Evolutionary conservation across 352 stramenopile species (phyloP).

Genomic region (Globisporangium emineosum): DNA sequence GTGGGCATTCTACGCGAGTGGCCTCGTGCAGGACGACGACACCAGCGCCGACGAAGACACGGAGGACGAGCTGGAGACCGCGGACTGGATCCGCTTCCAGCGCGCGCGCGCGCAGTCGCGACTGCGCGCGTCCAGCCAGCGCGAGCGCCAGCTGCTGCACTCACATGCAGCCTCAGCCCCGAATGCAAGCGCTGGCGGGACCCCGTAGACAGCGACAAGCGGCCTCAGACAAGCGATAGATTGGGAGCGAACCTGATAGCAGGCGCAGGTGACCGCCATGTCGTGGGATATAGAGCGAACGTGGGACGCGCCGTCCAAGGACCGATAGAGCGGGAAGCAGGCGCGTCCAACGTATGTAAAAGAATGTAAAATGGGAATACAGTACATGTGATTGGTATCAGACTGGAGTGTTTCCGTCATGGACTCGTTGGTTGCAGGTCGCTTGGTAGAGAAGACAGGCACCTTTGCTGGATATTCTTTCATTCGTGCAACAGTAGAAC

Average conservation of each 20-base stretch:
- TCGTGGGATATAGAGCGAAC: background rate
- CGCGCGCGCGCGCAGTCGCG: slow-evolving; percentile 46
- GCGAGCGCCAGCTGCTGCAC: slow-evolving; percentile 20
- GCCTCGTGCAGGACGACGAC: slow-evolving; percentile 41
- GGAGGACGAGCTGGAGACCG: slow-evolving; percentile 52
- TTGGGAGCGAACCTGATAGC: background rate
- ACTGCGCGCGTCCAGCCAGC: slow-evolving; percentile 38
- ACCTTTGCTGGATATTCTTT: too few relatives aligned
- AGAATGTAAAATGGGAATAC: slow-evolving; percentile 8
- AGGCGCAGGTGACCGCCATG: background rate
- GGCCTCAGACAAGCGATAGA: background rate
- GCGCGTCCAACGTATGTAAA: background rate
- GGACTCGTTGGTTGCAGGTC: too few relatives aligned
- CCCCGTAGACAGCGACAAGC: background rate
- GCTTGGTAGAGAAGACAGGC: background rate
- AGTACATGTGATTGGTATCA: background rate
- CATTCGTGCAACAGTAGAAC: background rate
- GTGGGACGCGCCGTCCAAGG: background rate
- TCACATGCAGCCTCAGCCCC: background rate
- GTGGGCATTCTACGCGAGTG: slow-evolving; percentile 64
- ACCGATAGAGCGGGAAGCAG: background rate
- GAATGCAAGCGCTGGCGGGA: background rate
- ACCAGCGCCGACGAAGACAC: slow-evolving; percentile 42
- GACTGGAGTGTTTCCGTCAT: too few relatives aligned
- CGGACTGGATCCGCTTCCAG: slow-evolving; percentile 57